These are phyloP conservation scores for Penicillium canescens DNA, from an alignment of 495 filamentous ascomycete genomes.

Conservation along the genomic window DNA sequence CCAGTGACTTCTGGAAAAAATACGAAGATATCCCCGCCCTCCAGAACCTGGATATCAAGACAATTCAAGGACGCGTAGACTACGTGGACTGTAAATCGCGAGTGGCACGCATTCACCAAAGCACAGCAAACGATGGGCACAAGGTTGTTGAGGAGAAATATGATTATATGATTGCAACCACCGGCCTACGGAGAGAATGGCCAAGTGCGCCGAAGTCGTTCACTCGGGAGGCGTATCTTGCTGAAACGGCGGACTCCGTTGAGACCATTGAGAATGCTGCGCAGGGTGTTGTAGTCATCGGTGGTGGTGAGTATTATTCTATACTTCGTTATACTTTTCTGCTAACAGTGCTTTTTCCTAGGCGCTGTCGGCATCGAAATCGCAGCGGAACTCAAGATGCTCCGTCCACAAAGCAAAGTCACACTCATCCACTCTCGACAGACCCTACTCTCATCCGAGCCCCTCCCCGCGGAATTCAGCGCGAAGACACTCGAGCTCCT, in stretches of 20 bases:
- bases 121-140: slow-evolving; percentile 13
- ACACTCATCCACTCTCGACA: slow-evolving; percentile 59
- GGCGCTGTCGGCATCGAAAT: slow-evolving; percentile 66
- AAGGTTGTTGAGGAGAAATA: slow-evolving; percentile 37
- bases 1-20: not conserved
- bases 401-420: slow-evolving; percentile 50
- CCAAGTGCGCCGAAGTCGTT: slow-evolving; percentile 56
- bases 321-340: not conserved
- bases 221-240: slow-evolving; percentile 47
- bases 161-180: slow-evolving; percentile 58
- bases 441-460: slow-evolving; percentile 58
- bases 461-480: slow-evolving; percentile 58
- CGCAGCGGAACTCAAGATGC: slow-evolving; percentile 57
- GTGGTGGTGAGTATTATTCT: not conserved
- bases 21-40: slow-evolving; percentile 6
- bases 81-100: slow-evolving; percentile 3
- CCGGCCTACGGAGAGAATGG: slow-evolving; percentile 56
- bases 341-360: not conserved
- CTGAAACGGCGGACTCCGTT: slow-evolving; percentile 37
- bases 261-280: not conserved
- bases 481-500: slow-evolving; percentile 47
- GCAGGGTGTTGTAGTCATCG: slow-evolving; percentile 51
- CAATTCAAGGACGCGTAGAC: not conserved
- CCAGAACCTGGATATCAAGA: slow-evolving; percentile 1
- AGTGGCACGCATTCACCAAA: not conserved